Evolutionary conservation across 352 stramenopile genomes (phyloP), one percentile per base, ranked within the genome.

Genomic region (Peronospora destructor): DNA sequence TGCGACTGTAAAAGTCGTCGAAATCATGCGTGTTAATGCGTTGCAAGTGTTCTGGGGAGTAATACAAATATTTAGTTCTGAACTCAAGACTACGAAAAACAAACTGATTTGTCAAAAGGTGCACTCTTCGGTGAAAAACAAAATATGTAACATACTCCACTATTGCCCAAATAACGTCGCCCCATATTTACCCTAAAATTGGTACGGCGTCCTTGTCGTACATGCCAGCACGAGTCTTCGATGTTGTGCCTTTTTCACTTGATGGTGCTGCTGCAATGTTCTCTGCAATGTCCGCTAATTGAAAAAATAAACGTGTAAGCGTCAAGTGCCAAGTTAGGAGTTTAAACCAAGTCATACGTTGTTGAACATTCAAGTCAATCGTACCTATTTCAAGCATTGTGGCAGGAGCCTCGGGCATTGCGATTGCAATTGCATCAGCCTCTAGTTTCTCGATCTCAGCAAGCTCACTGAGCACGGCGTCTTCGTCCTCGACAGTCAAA

Each of bases 391-490:
- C 66, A 38, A 84, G 29, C 6, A 56, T 34, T 30, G 52, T 46
- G 5, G 46, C 70, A 11, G 84, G 84, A 5, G 68, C 84, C 39
- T 84, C 68, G 7, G 83, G 85, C 38, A 95, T 61, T 19, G 64
- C 53, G 11, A 65, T 53, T 16, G 71, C 70, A 10, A 94, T 68
- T 7, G 49, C 56, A 7, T 69, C 64, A 0, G 75, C 77, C 46
- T 94, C 84, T 51, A 82, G 45, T 32, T 70, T 66, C 49, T 95
- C 84, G 45, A 94, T 92, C 55, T 86, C 83, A 2, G 80, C 82
- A 14, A 94, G 68, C 44, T 95, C 84, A 30, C 64, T 78, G 17
- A 95, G 71, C 38, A 94, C 79, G 25, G 74, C 81, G 43, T 93
- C 81, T 62, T 95, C 85, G 61, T 92, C 84, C 53, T 91, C 74